These are phyloP conservation scores for Naematelia aurantialba DNA, from an alignment of 768 basidiomycete genomes.

Conservation along the genomic window DNA sequence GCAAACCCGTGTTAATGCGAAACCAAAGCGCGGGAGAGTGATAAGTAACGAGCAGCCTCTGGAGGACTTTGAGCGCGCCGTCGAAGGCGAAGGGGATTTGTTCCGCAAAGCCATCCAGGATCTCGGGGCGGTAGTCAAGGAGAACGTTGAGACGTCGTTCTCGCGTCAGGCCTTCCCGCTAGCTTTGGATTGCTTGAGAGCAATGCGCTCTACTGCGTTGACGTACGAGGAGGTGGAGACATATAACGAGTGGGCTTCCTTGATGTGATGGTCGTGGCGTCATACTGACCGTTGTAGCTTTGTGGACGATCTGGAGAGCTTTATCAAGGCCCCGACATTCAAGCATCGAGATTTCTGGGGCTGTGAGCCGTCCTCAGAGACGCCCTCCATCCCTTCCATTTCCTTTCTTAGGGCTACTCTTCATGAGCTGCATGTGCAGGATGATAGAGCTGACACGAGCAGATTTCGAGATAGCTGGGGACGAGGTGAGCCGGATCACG, in stretches of 20 bases:
- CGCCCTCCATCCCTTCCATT: too few species aligned
- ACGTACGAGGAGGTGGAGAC: conserved; percentile 51
- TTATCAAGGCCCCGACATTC: conserved; percentile 31
- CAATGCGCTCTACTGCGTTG: conserved; percentile 64
- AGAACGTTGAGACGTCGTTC: conserved; percentile 70
- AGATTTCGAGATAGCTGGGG: conserved; percentile 41
- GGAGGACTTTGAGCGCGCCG: conserved; percentile 69
- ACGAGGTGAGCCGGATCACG: conserved; percentile 31
- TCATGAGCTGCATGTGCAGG: too few species aligned
- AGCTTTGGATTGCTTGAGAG: conserved; percentile 68
- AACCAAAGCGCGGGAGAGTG: conserved; percentile 59
- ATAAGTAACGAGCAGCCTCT: conserved; percentile 71
- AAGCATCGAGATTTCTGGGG: conserved; percentile 49
- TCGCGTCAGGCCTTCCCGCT: conserved; percentile 63
- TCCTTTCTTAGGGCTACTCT: too few species aligned
- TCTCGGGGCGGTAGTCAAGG: conserved; percentile 64
- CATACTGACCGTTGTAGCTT: too few species aligned
- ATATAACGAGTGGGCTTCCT: conserved; percentile 38
- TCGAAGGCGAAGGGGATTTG: conserved; percentile 65
- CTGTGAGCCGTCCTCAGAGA: conserved; percentile 31
- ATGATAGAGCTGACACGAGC: conserved; percentile 5
- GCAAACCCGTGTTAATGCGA: conserved; percentile 15
- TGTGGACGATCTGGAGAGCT: conserved; percentile 32
- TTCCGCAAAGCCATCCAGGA: conserved; percentile 75
- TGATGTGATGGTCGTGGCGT: not conserved